Evolutionary conservation across 2,329 filamentous ascomycete genomes (phyloP).

Genomic region (Cladosporium velox): DNA sequence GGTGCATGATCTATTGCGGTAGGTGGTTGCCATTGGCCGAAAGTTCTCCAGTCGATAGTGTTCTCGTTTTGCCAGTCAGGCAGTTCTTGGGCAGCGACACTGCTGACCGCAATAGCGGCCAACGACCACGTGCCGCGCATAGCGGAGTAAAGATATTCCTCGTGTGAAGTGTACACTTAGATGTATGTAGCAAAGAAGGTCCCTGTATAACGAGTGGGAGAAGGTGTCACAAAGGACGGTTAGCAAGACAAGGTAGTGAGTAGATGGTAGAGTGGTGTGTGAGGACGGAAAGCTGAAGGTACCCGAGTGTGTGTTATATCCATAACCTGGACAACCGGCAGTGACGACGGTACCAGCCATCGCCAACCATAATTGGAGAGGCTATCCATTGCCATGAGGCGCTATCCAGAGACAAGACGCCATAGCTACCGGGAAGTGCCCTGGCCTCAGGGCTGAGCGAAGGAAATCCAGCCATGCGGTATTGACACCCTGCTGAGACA

Average conservation of each 20-base stretch:
- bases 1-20: constrained; percentile 3
- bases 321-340: constrained; percentile 10
- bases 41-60: constrained; percentile 21
- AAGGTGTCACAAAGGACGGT: constrained; percentile 20
- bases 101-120: constrained; percentile 19
- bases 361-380: constrained; percentile 8
- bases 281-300: constrained; percentile 14
- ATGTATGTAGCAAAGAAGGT: neutral
- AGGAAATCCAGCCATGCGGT: constrained; percentile 20
- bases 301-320: constrained; percentile 15
- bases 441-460: constrained; percentile 15
- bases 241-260: constrained; percentile 12
- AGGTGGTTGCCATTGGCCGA: constrained; percentile 18
- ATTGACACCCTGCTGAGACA: constrained; percentile 16
- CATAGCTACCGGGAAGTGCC: constrained; percentile 18
- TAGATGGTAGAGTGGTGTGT: constrained; percentile 13
- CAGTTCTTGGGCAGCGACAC: constrained; percentile 17
- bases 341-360: constrained; percentile 17
- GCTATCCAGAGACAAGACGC: constrained; percentile 17
- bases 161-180: neutral
- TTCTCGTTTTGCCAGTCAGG: constrained; percentile 19
- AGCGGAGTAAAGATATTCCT: constrained; percentile 4
- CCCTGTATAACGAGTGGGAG: constrained; percentile 12
- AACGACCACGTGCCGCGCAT: constrained; percentile 20
- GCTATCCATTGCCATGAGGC: constrained; percentile 7